phyloP scores from a whole-genome alignment of 2,329 filamentous ascomycete genomes.

The Ceratocystis variospora region DNA sequence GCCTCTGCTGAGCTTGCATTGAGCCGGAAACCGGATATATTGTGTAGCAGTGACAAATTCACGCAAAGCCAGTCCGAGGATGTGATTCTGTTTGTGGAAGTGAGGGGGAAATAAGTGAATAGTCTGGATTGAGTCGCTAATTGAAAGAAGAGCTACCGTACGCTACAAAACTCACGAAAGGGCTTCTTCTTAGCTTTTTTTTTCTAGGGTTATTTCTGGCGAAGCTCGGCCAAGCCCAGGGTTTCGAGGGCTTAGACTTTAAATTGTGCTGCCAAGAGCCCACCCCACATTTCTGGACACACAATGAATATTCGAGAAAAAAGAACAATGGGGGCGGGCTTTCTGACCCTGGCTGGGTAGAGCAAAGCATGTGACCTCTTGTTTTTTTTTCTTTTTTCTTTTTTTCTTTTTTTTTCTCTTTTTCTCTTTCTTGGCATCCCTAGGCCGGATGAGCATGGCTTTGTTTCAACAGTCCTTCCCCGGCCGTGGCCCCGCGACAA shows the following conservation, averaged over 20 bases:
- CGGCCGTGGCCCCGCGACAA: background rate
- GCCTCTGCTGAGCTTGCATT: background rate
- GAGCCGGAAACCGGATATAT: background rate
- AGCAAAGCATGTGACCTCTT: background rate
- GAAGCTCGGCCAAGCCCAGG: background rate
- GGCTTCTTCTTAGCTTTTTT: background rate
- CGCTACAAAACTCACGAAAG: background rate
- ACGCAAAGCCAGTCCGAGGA: background rate
- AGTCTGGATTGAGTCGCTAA: too few relatives aligned
- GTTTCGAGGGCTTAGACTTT: background rate
- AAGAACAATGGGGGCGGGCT: background rate
- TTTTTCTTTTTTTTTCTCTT: background rate
- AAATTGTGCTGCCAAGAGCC: background rate
- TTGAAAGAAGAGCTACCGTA: background rate
- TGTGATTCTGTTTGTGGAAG: too few relatives aligned
- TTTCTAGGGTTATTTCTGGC: background rate
- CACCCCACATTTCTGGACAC: constrained; percentile 1
- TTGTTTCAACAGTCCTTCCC: background rate
- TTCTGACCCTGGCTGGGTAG: background rate
- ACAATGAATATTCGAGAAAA: background rate
- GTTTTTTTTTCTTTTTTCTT: too few relatives aligned
- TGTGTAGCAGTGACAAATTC: background rate
- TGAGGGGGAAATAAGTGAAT: too few relatives aligned
- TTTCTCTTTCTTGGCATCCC: background rate
- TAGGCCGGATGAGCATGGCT: background rate